Percentiles rank a stretch among this genome's conserved stretches.
Conservation (phyloP, 495 filamentous ascomycete genomes). For the Mytilinidion resinicola region DNA sequence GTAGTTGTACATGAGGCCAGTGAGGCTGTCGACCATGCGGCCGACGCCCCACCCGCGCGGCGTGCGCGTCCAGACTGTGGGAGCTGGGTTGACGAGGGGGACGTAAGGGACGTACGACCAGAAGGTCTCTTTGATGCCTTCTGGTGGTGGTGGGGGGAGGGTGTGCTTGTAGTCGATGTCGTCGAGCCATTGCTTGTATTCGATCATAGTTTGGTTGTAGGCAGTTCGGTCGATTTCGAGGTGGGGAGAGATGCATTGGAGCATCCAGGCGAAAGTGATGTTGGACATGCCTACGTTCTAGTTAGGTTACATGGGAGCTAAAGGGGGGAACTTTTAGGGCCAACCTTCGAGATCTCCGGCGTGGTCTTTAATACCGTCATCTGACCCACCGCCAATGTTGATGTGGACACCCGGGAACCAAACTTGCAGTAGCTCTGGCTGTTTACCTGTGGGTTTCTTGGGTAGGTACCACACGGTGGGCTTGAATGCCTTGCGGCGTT, state of each 20-base stretch:
- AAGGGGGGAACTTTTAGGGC: too few species aligned
- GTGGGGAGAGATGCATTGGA: slow-evolving; percentile 20
- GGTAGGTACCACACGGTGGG: slow-evolving; percentile 50
- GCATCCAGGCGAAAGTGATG: slow-evolving; percentile 21
- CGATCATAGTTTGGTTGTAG: slow-evolving; percentile 3
- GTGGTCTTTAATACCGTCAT: slow-evolving; percentile 13
- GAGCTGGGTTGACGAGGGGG: slow-evolving; percentile 16
- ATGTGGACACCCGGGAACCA: slow-evolving; percentile 55
- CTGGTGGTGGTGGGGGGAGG: slow-evolving; percentile 15
- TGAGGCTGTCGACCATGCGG: slow-evolving; percentile 13
- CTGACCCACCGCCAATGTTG: slow-evolving; percentile 46
- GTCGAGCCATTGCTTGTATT: slow-evolving; percentile 16
- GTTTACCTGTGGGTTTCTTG: slow-evolving; percentile 20
- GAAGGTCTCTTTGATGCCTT: background rate
- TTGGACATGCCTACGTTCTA: slow-evolving; percentile 10
- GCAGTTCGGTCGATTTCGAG: slow-evolving; percentile 16
- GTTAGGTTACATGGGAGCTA: background rate
- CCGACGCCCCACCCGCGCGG: slow-evolving; percentile 16
- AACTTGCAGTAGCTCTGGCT: slow-evolving; percentile 41
- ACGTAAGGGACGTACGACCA: slow-evolving; percentile 9
- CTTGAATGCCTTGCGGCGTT: slow-evolving; percentile 45
- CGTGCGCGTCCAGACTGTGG: background rate
- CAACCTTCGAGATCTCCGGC: slow-evolving; percentile 19
- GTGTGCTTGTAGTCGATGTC: slow-evolving; percentile 3
- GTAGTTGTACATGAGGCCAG: slow-evolving; percentile 7